Evolutionary conservation across 2,329 filamentous ascomycete species (phyloP), one percentile per base, ranked within the genome.

Genomic region (Aspergillus piperis): DNA sequence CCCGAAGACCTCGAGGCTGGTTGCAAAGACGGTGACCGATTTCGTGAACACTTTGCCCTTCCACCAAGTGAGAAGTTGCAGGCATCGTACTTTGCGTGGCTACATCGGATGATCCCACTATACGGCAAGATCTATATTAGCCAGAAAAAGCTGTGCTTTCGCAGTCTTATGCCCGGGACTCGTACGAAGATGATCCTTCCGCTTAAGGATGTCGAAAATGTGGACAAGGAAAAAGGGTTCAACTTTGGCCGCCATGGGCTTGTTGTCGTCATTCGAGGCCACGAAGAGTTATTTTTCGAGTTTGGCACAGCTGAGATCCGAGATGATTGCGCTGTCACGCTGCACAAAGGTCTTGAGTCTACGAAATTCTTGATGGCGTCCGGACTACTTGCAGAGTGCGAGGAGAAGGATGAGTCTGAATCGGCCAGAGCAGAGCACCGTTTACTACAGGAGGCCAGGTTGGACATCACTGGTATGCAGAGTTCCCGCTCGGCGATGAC

Each of bases 71-170:
- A 99, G 73, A 90, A 87, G 72, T 84, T 99, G 1, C 88, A 91
- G 64, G 93, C 94, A 1, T 91, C 92, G 0, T 98, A 95, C 76
- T 98, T 92, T 75, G 92, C 91, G n/a, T 91, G 90, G 71, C 83
- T 98, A n/a, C 87, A 96, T 68, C 88, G 93, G 2, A 91, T 96
- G 0, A 77, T 98, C 30, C 95, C 95, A 2, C 83, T 98, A 2
- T 98, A 97, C 70, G 95, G 95, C 68, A 99, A 98, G 77, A 90
- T 98, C 36, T 99, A 99, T 76, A 88, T 98, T 66, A 93, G 95
- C 71, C 88, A 92, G 66, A 86, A 86, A 21, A 90, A 88, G 60
- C 91, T 98, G 65, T 99, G 95, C 78, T 99, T 96, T 78, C 90
- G 95, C 59, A 97, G 93, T 72, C 80, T 98, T 55, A 81, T 97